Evolutionary conservation across 2,329 filamentous ascomycete species (phyloP).

Genomic region (Aspergillus quadricinctus): DNA sequence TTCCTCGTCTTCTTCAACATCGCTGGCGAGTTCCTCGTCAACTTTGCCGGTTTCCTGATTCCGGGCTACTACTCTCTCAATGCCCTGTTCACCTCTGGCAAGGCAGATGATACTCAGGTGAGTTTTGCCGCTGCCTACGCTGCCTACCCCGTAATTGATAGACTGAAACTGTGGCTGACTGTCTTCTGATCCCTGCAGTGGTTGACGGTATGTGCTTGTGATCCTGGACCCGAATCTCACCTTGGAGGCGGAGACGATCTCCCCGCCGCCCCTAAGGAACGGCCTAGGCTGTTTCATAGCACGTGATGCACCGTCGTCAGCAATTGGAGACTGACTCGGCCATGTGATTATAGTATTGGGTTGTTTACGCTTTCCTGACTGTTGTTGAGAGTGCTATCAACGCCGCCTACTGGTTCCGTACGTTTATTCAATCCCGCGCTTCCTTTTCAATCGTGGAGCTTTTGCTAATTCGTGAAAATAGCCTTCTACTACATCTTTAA

Average conservation of each 20-base stretch:
- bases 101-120: slow-evolving; percentile 62
- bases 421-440: slow-evolving; percentile 15
- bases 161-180: slow-evolving; percentile 8
- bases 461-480: slow-evolving; percentile 26
- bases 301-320: slow-evolving; percentile 22
- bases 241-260: slow-evolving; percentile 2
- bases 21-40: slow-evolving; percentile 63
- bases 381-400: slow-evolving; percentile 63
- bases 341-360: slow-evolving; percentile 56
- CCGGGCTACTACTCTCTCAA: slow-evolving; percentile 64
- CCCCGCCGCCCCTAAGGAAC: slow-evolving; percentile 6
- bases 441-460: not conserved
- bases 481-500: slow-evolving; percentile 99
- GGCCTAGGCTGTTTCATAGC: slow-evolving; percentile 9
- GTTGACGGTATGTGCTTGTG: slow-evolving; percentile 50
- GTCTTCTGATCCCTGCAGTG: slow-evolving; percentile 42
- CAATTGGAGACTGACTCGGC: slow-evolving; percentile 13
- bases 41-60: slow-evolving; percentile 61
- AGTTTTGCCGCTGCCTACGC: slow-evolving; percentile 20
- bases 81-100: slow-evolving; percentile 58
- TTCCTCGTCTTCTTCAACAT: slow-evolving; percentile 71
- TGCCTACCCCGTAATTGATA: not conserved
- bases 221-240: slow-evolving; percentile 1
- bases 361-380: slow-evolving; percentile 62
- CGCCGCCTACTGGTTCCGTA: slow-evolving; percentile 66